Percentiles rank a stretch among this genome's conserved stretches.
Conservation (phyloP, 352 stramenopile species). For the Phytophthora idaei region DNA sequence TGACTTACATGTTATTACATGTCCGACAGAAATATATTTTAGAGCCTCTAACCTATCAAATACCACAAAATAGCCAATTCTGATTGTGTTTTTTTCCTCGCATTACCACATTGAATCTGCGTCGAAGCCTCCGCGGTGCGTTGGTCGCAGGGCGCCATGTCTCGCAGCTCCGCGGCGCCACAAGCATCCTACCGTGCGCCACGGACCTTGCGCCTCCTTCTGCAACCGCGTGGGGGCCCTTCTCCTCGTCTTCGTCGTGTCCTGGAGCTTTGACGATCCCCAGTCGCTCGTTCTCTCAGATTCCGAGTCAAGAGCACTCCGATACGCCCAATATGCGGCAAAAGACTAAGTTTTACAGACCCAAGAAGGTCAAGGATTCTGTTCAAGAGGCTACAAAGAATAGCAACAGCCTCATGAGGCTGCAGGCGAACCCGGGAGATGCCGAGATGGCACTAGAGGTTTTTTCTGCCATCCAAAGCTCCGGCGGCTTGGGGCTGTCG, state of each 20-base stretch:
- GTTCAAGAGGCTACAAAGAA: not conserved
- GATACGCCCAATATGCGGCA: not conserved
- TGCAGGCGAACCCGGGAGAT: too few relatives aligned
- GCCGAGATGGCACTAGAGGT: constrained; percentile 45
- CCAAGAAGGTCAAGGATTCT: not conserved
- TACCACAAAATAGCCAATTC: too few relatives aligned
- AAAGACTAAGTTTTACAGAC: not conserved
- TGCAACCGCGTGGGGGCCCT: not conserved
- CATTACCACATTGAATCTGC: not conserved
- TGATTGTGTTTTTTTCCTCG: too few relatives aligned
- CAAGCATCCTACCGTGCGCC: not conserved
- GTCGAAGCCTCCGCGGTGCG: constrained; percentile 5
- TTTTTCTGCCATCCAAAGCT: constrained; percentile 37
- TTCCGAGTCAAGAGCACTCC: not conserved
- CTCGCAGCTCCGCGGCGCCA: not conserved
- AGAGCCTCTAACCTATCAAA: too few relatives aligned
- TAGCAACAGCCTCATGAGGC: not conserved
- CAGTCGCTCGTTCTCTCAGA: constrained; percentile 14
- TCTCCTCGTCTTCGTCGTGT: not conserved
- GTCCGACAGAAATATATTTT: too few relatives aligned
- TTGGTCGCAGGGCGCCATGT: not conserved
- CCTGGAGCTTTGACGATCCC: not conserved
- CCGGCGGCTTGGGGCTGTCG: constrained; percentile 38
- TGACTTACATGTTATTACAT: too few relatives aligned
- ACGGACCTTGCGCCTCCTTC: not conserved